These are phyloP conservation scores for Pleurostoma richardsiae DNA, from an alignment of 2,329 filamentous ascomycete species.

Conservation along the genomic window DNA sequence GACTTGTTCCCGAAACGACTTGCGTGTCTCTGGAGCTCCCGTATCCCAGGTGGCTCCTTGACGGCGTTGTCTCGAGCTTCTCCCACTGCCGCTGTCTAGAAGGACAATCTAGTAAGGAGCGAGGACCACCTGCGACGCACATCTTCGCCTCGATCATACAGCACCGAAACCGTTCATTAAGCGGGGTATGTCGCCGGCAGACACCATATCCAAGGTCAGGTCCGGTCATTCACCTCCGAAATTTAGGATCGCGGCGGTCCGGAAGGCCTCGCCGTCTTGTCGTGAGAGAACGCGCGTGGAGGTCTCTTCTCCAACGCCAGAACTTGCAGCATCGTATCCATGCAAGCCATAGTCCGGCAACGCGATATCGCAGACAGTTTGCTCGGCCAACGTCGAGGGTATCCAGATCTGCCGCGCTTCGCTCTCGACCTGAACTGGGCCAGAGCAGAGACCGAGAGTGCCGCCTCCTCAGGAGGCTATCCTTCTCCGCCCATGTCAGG, in stretches of 20 bases:
- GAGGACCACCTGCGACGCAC: too few relatives aligned
- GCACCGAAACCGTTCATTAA: background rate
- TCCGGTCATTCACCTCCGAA: background rate
- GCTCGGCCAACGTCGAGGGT: conserved; percentile 55
- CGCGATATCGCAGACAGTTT: conserved; percentile 37
- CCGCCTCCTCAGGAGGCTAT: conserved; percentile 56
- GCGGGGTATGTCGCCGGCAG: background rate
- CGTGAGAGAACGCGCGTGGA: conserved; percentile 16
- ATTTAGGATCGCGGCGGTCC: background rate
- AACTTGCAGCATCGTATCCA: conserved; percentile 31
- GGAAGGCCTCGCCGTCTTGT: conserved; percentile 7
- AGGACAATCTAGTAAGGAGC: too few relatives aligned
- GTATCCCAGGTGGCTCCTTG: too few relatives aligned
- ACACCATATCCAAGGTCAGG: conserved; percentile 12
- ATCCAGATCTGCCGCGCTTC: conserved; percentile 48
- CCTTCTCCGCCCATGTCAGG: conserved; percentile 72
- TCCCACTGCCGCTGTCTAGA: too few relatives aligned
- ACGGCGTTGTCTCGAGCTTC: too few relatives aligned
- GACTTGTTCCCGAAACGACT: too few relatives aligned
- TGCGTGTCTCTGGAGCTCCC: too few relatives aligned
- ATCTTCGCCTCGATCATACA: too few relatives aligned
- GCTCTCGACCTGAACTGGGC: conserved; percentile 51
- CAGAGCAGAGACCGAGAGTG: conserved; percentile 48
- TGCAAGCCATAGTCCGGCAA: conserved; percentile 46
- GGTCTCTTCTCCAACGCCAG: conserved; percentile 16